phyloP scores from a whole-genome alignment of 345 rosid genomes.

The Eutrema yunnanense region DNA sequence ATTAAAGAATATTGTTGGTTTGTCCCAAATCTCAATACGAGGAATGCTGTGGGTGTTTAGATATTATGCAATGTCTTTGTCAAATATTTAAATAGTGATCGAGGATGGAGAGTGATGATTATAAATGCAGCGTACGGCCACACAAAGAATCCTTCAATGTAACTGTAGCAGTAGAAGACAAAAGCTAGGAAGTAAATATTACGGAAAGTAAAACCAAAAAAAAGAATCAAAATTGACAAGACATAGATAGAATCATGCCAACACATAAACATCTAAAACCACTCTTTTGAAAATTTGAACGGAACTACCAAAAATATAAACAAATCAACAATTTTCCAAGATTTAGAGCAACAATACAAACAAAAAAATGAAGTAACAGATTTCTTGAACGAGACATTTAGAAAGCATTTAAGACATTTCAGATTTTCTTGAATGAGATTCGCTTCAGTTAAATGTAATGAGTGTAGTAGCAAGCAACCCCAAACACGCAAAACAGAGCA shows the following conservation, averaged over 20 bases:
- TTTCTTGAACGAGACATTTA: constrained; percentile 1
- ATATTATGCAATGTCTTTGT: not conserved
- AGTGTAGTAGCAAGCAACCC: constrained; percentile 3
- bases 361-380: not conserved
- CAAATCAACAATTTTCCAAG: not conserved
- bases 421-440: constrained; percentile 15
- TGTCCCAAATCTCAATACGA: not conserved
- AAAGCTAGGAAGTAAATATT: constrained; percentile 2
- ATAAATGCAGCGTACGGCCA: constrained; percentile 19
- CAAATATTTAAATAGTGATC: not conserved
- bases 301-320: not conserved
- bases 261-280: constrained; percentile 21
- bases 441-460: too few species aligned
- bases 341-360: not conserved
- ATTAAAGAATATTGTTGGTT: not conserved
- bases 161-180: constrained; percentile 19
- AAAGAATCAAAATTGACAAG: constrained; percentile 12
- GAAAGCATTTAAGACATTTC: constrained; percentile 6
- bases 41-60: not conserved
- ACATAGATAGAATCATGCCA: constrained; percentile 10
- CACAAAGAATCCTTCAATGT: constrained; percentile 7
- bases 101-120: not conserved
- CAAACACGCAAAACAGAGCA: constrained; percentile 29
- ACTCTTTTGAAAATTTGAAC: constrained; percentile 16
- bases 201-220: constrained; percentile 13